These are phyloP conservation scores for Tetrapyrgos nigripes DNA, from an alignment of 1,284 basidiomycete genomes.

Conservation along the genomic window DNA sequence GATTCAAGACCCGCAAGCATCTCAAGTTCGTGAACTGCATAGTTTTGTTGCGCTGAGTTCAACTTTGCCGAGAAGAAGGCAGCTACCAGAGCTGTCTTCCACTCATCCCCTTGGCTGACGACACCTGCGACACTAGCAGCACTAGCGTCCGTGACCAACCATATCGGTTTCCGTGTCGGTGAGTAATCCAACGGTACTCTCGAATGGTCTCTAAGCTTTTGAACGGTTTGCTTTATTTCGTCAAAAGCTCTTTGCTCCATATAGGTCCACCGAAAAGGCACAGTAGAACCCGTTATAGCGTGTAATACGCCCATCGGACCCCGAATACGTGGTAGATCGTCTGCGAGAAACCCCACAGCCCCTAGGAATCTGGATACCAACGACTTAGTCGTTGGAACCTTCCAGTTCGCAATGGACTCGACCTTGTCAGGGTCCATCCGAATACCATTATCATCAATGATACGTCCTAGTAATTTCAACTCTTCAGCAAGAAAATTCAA, in stretches of 20 bases:
- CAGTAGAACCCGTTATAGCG: constrained; percentile 17
- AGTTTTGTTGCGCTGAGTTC: constrained; percentile 19
- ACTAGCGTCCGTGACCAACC: constrained; percentile 29
- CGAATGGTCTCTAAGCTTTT: constrained; percentile 16
- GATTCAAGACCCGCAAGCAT: constrained; percentile 34
- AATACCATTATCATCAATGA: constrained; percentile 33
- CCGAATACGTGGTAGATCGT: constrained; percentile 23
- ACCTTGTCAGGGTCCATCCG: constrained; percentile 37
- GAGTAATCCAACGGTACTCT: constrained; percentile 28
- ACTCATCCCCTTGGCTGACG: constrained; percentile 26
- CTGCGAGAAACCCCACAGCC: constrained; percentile 26
- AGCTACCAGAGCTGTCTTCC: constrained; percentile 18
- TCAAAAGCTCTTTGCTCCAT: constrained; percentile 36
- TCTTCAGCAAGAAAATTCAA: constrained; percentile 30
- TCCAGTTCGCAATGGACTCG: constrained; percentile 30
- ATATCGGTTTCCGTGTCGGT: constrained; percentile 17
- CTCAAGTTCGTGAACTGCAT: constrained; percentile 32
- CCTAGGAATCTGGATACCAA: constrained; percentile 29
- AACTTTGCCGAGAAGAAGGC: constrained; percentile 40
- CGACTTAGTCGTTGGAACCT: constrained; percentile 20
- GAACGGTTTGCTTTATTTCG: constrained; percentile 25
- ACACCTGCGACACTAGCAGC: constrained; percentile 24
- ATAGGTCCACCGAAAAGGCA: constrained; percentile 28
- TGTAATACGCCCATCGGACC: constrained; percentile 31
- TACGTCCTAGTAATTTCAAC: constrained; percentile 30